Percentiles rank a stretch among this genome's conserved stretches.
Evolutionary conservation across 148 eudicot genomes (phyloP).

Genomic region (Salicornia ramosissima): DNA sequence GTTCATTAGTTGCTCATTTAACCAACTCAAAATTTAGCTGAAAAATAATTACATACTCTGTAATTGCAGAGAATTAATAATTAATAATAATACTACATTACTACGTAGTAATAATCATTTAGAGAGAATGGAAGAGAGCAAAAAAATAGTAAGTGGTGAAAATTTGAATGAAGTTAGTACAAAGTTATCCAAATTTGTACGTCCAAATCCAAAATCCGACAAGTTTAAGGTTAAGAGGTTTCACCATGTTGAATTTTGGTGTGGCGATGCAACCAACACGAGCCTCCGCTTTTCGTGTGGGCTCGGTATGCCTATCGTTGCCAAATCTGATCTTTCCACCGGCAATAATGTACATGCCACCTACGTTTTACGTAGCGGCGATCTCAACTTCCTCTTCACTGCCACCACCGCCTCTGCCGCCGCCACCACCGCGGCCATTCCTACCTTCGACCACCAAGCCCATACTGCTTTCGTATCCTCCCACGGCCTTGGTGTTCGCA

Average conservation of each 20-base stretch:
- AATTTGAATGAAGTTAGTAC: too few relatives aligned
- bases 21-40: too few relatives aligned
- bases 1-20: too few relatives aligned
- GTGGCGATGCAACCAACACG: slow-evolving; percentile 72
- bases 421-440: slow-evolving; percentile 20
- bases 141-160: not conserved
- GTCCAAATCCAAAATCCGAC: slow-evolving; percentile 62
- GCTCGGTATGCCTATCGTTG: slow-evolving; percentile 67
- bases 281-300: slow-evolving; percentile 74
- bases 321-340: slow-evolving; percentile 85
- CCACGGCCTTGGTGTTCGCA: slow-evolving; percentile 78
- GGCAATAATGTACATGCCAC: slow-evolving; percentile 69
- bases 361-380: slow-evolving; percentile 56
- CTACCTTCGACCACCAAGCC: slow-evolving; percentile 39
- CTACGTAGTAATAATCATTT: slow-evolving; percentile 54
- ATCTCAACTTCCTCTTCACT: slow-evolving; percentile 67
- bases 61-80: too few relatives aligned
- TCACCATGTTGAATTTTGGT: slow-evolving; percentile 89
- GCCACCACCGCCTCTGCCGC: slow-evolving; percentile 22
- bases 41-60: too few relatives aligned
- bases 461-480: slow-evolving; percentile 41
- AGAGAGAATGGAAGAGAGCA: slow-evolving; percentile 21
- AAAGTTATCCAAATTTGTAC: slow-evolving; percentile 4
- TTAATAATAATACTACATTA: too few relatives aligned
- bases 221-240: slow-evolving; percentile 49